Percentiles rank a stretch among this genome's conserved stretches.
phyloP scores from a whole-genome alignment of 2,329 filamentous ascomycete genomes.

The Monilinia polystroma region DNA sequence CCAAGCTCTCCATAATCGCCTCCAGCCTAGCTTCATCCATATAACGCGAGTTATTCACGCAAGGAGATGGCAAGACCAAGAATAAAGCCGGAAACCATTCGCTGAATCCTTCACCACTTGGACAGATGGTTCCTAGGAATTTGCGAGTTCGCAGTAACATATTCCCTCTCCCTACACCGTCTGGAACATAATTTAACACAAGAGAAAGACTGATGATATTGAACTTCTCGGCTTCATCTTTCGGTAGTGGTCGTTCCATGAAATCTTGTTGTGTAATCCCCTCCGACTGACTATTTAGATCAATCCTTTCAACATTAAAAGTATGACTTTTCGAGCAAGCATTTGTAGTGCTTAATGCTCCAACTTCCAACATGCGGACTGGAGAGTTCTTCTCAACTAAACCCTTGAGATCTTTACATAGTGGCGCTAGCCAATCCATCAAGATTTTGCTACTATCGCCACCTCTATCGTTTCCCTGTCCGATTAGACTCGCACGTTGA shows the following conservation, averaged over 20 bases:
- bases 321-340: constrained; percentile 71
- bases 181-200: constrained; percentile 91
- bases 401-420: constrained; percentile 35
- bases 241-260: constrained; percentile 79
- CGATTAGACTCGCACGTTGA: constrained; percentile 67
- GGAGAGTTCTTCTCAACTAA: constrained; percentile 32
- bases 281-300: constrained; percentile 80
- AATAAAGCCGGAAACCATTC: constrained; percentile 70
- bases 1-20: constrained; percentile 73
- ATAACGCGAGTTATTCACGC: constrained; percentile 87
- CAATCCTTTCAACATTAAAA: constrained; percentile 79
- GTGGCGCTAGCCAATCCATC: constrained; percentile 58
- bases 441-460: constrained; percentile 65
- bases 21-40: constrained; percentile 68
- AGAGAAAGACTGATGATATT: constrained; percentile 90
- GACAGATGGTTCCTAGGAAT: constrained; percentile 57
- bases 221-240: constrained; percentile 62
- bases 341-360: constrained; percentile 80
- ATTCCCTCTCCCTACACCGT: constrained; percentile 69
- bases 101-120: constrained; percentile 28
- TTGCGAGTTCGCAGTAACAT: constrained; percentile 78
- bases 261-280: constrained; percentile 89
- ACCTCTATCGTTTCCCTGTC: constrained; percentile 63
- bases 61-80: constrained; percentile 84
- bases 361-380: constrained; percentile 80